A percentile compares a stretch with the other conserved stretches of the same genome.
Conservation (phyloP, 2,329 filamentous ascomycete genomes). For the Thelonectria olida region DNA sequence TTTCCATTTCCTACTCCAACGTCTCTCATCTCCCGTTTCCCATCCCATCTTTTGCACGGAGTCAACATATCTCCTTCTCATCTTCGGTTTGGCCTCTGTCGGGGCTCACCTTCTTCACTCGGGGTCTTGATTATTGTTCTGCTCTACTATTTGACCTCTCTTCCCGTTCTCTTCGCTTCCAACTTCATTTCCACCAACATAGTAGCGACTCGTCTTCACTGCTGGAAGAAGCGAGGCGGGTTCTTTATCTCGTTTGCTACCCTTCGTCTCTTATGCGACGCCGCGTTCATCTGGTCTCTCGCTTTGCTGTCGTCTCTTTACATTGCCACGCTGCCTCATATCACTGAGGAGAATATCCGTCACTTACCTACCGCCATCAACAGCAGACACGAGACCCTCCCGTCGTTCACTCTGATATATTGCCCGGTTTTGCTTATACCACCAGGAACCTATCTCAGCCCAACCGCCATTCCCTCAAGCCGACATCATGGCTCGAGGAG, state of each 20-base stretch:
- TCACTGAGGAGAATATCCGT: background rate
- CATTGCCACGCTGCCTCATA: background rate
- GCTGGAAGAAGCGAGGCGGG: background rate
- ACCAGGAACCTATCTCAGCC: background rate
- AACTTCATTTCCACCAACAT: background rate
- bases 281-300: background rate
- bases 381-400: background rate
- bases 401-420: background rate
- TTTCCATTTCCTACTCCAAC: background rate
- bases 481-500: constrained; percentile 51
- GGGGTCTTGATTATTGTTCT: background rate
- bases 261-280: constrained; percentile 25
- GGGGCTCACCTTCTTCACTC: background rate
- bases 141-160: background rate
- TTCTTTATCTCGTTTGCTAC: constrained; percentile 11
- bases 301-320: constrained; percentile 3
- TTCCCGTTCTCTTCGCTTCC: background rate
- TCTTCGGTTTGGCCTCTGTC: constrained; percentile 7
- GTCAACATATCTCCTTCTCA: background rate
- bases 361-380: background rate
- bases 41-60: background rate
- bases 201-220: background rate
- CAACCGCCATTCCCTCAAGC: background rate
- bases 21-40: no score
- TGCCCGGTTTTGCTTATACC: background rate